Evolutionary conservation across 164 flowering plant species (phyloP), one percentile per base, ranked within the genome.

Genomic region (Paratinospora sagittata): DNA sequence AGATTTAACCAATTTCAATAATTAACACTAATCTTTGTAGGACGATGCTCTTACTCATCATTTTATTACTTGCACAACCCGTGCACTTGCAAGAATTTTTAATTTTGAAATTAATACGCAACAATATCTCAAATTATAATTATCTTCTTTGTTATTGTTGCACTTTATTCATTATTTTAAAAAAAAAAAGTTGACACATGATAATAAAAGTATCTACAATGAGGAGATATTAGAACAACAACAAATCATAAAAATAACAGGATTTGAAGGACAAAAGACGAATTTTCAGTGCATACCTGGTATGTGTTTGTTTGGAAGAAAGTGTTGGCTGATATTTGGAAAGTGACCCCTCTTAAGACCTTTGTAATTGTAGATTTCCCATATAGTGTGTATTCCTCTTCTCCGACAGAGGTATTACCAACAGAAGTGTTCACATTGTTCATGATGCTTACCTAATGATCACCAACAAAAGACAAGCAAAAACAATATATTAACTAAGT

Each of bases 271-370:
- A 49, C 57, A 49, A 17, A 14, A 49, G 57, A 12, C 19, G 19
- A 49, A 49, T 49, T 10, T 49, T 49, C 55, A 5, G 23, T 16
- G 67, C 62, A 55, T 84, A 91, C 99, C 97, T 91, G 99, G 64
- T 76, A 83, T 74, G 97, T 85, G 78, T 96, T 96, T 77, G 98
- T 96, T 83, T 93, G 98, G 81, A 96, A 96, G 82, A 96, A 96
- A 74, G 99, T 93, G 81, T 96, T 96, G 39, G 99, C 98, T 65
- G 98, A 96, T 75, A 96, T 96, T 72, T 90, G 93, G 78, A 96
- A 96, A 2, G 85, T 85, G 52, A 91, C 84, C 39, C 98, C 99
- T 77, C 98, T 84, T 73, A 93, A 82, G 60, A 37, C 79, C 82
- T 96, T 98, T 17, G 89, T 87, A 70, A 96, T 96, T 47, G 89